Conservation (phyloP, 108 stramenopile species). For the Halocafeteria seosinensis region DNA sequence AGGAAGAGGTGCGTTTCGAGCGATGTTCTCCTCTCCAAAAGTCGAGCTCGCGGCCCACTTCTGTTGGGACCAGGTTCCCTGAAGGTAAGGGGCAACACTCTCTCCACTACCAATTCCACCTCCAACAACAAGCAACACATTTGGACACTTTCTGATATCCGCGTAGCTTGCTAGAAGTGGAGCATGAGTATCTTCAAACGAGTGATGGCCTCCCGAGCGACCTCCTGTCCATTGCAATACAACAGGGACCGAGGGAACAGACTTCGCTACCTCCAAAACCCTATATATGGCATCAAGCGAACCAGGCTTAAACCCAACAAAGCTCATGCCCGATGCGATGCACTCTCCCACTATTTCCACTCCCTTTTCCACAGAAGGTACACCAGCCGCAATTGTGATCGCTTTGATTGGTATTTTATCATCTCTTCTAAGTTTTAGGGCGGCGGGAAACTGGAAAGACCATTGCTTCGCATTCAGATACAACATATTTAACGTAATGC, state of each 20-base stretch:
- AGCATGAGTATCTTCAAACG: slow-evolving; percentile 13
- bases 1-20: not conserved
- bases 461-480: slow-evolving; percentile 14
- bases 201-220: slow-evolving; percentile 15
- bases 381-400: slow-evolving; percentile 15
- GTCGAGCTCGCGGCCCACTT: no score
- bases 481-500: slow-evolving; percentile 10
- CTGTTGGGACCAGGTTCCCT: slow-evolving; percentile 7
- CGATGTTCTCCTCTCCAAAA: no score
- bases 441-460: slow-evolving; percentile 15
- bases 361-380: slow-evolving; percentile 10
- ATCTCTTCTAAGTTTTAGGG: slow-evolving; percentile 1
- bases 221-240: slow-evolving; percentile 15
- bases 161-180: slow-evolving; percentile 14
- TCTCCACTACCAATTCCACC: slow-evolving; percentile 7
- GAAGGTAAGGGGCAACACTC: slow-evolving; percentile 5
- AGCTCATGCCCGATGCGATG: not conserved
- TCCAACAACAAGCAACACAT: slow-evolving; percentile 8
- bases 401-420: slow-evolving; percentile 7
- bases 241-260: slow-evolving; percentile 2
- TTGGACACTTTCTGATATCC: slow-evolving; percentile 8
- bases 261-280: not conserved
- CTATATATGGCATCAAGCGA: slow-evolving; percentile 2
- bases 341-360: not conserved
- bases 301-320: slow-evolving; percentile 14